These are phyloP conservation scores for Ceriops zippeliana DNA, from an alignment of 345 rosid genomes.

Conservation along the genomic window DNA sequence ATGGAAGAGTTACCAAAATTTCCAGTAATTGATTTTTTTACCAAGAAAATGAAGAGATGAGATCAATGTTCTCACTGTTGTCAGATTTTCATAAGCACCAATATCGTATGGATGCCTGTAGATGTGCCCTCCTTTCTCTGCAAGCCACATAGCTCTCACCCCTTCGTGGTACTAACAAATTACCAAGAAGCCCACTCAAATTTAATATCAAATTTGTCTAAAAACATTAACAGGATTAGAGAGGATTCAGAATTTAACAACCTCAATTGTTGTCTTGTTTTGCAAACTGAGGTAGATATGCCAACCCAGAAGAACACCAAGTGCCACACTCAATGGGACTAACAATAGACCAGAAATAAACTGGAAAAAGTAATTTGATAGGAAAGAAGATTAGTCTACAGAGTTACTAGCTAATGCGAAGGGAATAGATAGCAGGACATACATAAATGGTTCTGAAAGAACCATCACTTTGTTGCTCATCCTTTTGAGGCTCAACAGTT, in stretches of 20 bases:
- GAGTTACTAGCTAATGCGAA: constrained; percentile 15
- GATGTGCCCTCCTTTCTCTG: constrained; percentile 80
- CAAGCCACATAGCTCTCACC: constrained; percentile 90
- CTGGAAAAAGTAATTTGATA: constrained; percentile 37
- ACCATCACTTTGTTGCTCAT: constrained; percentile 56
- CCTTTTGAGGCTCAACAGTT: constrained; percentile 55
- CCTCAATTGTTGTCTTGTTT: constrained; percentile 94
- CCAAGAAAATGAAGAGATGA: neutral
- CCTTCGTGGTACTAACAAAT: constrained; percentile 81
- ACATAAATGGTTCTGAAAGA: constrained; percentile 65
- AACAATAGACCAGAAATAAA: constrained; percentile 67
- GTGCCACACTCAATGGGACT: constrained; percentile 57
- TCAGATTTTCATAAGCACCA: constrained; percentile 65
- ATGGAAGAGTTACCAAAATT: neutral
- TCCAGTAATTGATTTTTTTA: neutral
- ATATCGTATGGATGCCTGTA: constrained; percentile 88
- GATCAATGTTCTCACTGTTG: constrained; percentile 38
- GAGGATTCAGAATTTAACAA: constrained; percentile 20
- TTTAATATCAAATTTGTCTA: neutral
- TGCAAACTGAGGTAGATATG: constrained; percentile 76
- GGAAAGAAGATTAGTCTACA: constrained; percentile 4
- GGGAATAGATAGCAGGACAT: constrained; percentile 15
- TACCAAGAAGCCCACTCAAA: constrained; percentile 7
- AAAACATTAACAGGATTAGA: neutral
- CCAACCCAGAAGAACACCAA: constrained; percentile 82